These are phyloP conservation scores for Aspergillus sp. DNA, from an alignment of 2,329 filamentous ascomycete genomes.

Conservation along the genomic window DNA sequence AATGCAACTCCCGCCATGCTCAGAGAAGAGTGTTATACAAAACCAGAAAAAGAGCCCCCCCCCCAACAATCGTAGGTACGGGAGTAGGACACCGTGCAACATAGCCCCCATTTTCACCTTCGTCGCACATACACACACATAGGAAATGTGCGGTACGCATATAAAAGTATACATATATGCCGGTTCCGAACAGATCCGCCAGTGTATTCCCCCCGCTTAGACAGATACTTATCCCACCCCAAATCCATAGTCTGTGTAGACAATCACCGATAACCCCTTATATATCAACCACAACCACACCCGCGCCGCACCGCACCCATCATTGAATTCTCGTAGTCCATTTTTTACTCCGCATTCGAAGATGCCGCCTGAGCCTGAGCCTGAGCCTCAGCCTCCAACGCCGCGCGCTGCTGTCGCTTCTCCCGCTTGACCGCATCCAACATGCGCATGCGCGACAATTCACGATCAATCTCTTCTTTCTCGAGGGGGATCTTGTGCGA, in stretches of 20 bases:
- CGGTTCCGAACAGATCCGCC: not conserved
- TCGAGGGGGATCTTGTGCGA: conserved; percentile 57
- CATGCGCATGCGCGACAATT: conserved; percentile 67
- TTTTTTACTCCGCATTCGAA: conserved; percentile 21
- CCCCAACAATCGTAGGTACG: conserved; percentile 4
- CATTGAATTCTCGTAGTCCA: not conserved
- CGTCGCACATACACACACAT: not conserved
- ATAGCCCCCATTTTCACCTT: not conserved
- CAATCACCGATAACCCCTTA: not conserved
- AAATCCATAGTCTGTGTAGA: not conserved
- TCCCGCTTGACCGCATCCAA: conserved; percentile 54
- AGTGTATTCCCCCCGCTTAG: not conserved
- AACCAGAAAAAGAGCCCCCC: not conserved
- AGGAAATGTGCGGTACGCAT: not conserved
- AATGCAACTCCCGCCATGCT: conserved; percentile 32
- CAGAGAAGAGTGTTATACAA: conserved; percentile 39
- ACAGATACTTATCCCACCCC: no score
- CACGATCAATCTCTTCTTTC: conserved; percentile 67
- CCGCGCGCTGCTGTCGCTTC: conserved; percentile 45
- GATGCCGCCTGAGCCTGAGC: conserved; percentile 11
- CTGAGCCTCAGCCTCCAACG: conserved; percentile 19
- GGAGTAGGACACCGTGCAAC: conserved; percentile 23
- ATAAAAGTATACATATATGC: not conserved
- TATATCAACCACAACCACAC: conserved; percentile 14
- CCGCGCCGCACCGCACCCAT: not conserved